These are phyloP conservation scores for Hanseniaspora mollemarum DNA, from an alignment of 805 yeast genomes.

Conservation along the genomic window DNA sequence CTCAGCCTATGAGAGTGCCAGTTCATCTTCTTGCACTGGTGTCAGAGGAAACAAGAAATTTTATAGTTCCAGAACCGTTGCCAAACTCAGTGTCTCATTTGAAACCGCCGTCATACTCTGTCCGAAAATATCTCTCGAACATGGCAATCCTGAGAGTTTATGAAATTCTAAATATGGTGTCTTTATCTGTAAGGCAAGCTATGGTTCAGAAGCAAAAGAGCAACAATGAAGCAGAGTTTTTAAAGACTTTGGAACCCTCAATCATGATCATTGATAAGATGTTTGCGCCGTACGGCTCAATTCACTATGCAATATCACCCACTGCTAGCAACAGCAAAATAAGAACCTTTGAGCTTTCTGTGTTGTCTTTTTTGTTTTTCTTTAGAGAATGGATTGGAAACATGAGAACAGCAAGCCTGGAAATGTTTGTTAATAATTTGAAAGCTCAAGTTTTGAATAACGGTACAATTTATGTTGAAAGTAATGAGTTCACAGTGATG, in stretches of 20 bases:
- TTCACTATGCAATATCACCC: conserved; percentile 37
- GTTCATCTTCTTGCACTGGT: conserved; percentile 6
- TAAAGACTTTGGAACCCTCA: conserved; percentile 33
- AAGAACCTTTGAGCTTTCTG: conserved; percentile 52
- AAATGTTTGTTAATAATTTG: conserved; percentile 33
- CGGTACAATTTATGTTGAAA: conserved; percentile 44
- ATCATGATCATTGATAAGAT: conserved; percentile 33
- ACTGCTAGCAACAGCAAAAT: conserved; percentile 32
- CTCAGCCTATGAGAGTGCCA: conserved; percentile 5
- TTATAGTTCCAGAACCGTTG: conserved; percentile 14
- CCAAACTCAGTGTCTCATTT: conserved; percentile 16
- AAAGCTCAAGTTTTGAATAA: conserved; percentile 44
- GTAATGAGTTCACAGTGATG: conserved; percentile 39
- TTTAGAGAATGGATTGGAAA: conserved; percentile 44
- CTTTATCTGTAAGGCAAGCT: conserved; percentile 6
- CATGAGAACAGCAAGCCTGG: conserved; percentile 41
- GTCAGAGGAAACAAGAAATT: conserved; percentile 2
- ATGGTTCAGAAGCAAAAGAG: conserved; percentile 29
- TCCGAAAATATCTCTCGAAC: conserved; percentile 36
- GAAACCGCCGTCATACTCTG: conserved; percentile 23
- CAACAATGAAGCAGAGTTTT: conserved; percentile 33
- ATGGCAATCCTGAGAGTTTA: conserved; percentile 41
- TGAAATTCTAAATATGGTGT: conserved; percentile 38
- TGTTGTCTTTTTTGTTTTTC: conserved; percentile 53
- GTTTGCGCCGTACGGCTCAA: conserved; percentile 41